Conservation (phyloP, 2,329 filamentous ascomycete genomes). For the Neofusicoccum kwambonambiense region DNA sequence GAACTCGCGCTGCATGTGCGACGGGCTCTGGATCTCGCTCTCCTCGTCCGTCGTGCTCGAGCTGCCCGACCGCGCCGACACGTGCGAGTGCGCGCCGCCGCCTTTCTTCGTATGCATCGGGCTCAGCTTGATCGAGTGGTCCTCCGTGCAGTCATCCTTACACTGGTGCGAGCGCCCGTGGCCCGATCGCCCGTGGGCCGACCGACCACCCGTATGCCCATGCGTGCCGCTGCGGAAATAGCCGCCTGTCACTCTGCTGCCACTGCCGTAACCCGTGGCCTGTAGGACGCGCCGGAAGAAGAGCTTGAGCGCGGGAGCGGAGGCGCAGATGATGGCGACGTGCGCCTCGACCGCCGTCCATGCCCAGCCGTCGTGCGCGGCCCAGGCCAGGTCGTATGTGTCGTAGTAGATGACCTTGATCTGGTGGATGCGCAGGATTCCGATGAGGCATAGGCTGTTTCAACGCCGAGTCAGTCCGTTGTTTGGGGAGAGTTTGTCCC, state of each 20-base stretch:
- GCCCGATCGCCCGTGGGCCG: too few species aligned
- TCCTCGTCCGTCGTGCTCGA: not conserved
- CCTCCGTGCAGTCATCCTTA: not conserved
- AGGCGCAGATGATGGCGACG: constrained; percentile 45
- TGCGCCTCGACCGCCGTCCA: constrained; percentile 44
- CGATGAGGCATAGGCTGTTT: constrained; percentile 33
- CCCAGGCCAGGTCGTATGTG: too few species aligned
- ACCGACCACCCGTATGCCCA: too few species aligned
- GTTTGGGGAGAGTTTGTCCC: too few species aligned
- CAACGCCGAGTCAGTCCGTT: too few species aligned
- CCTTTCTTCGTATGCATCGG: not conserved
- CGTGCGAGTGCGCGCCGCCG: not conserved
- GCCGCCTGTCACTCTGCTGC: too few species aligned
- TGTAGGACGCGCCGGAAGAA: constrained; percentile 27
- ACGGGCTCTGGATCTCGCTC: not conserved
- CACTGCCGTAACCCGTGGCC: too few species aligned
- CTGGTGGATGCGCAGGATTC: constrained; percentile 39
- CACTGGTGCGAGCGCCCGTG: not conserved
- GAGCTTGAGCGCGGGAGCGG: constrained; percentile 43
- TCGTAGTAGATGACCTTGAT: constrained; percentile 23
- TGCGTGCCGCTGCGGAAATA: too few species aligned
- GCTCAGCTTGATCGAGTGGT: not conserved
- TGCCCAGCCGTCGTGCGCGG: constrained; percentile 7
- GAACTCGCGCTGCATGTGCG: not conserved
- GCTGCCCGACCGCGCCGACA: not conserved